phyloP scores from a whole-genome alignment of 345 rosid species.

The Hypericum perforatum region DNA sequence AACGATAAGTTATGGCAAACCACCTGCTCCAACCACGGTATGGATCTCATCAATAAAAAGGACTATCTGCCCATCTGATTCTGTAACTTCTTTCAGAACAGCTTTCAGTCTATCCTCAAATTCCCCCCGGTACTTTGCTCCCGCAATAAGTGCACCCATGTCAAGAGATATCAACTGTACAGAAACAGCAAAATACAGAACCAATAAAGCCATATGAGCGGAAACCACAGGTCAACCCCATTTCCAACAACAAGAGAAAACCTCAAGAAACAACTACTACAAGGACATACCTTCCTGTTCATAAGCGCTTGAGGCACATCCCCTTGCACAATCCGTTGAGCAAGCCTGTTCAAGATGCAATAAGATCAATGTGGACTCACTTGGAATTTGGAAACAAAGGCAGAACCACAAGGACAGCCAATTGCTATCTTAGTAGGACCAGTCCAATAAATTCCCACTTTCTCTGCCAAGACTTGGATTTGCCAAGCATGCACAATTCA shows the following conservation, averaged over 20 bases:
- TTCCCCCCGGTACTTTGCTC: constrained; percentile 97
- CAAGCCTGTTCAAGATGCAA: constrained; percentile 54
- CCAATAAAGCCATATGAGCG: neutral
- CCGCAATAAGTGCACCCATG: constrained; percentile 98
- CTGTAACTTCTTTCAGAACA: constrained; percentile 90
- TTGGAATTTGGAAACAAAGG: too few species aligned
- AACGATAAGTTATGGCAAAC: neutral
- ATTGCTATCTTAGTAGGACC: too few species aligned
- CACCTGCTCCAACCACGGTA: constrained; percentile 99
- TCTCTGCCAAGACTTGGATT: too few species aligned
- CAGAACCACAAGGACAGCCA: too few species aligned
- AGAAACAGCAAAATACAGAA: neutral
- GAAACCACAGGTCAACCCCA: neutral
- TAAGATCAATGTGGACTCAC: constrained; percentile 1
- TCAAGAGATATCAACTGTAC: constrained; percentile 90
- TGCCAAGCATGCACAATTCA: too few species aligned
- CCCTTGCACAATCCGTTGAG: constrained; percentile 97
- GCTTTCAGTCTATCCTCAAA: constrained; percentile 98
- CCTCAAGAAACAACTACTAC: constrained; percentile 1
- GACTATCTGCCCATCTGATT: constrained; percentile 85
- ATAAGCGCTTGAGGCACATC: constrained; percentile 99
- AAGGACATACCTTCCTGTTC: constrained; percentile 70
- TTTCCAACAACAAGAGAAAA: neutral
- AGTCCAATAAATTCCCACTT: too few species aligned
- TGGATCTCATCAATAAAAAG: constrained; percentile 98